phyloP scores from a whole-genome alignment of 2,329 filamentous ascomycete species.

The Dactylonectria macrodidyma region DNA sequence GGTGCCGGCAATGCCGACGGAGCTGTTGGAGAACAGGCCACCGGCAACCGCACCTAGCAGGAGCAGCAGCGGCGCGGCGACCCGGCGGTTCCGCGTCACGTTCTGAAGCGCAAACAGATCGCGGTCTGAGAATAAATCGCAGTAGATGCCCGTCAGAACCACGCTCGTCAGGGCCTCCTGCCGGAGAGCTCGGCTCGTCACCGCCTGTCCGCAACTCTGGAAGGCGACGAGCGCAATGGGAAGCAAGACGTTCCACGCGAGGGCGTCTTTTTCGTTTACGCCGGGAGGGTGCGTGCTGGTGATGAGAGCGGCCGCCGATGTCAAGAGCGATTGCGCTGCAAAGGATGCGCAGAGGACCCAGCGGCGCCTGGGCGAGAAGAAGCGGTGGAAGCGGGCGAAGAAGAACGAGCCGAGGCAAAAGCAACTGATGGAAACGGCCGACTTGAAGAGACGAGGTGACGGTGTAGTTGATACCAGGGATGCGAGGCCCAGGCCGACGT shows the following conservation, averaged over 20 bases:
- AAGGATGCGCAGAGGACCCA: conserved; percentile 77
- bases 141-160: conserved; percentile 86
- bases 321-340: conserved; percentile 64
- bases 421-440: conserved; percentile 75
- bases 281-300: conserved; percentile 62
- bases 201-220: conserved; percentile 84
- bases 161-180: conserved; percentile 82
- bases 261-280: conserved; percentile 54
- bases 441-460: conserved; percentile 63
- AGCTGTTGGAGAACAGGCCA: conserved; percentile 62
- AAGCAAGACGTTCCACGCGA: conserved; percentile 73
- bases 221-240: conserved; percentile 81
- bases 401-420: conserved; percentile 82
- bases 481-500: conserved; percentile 76
- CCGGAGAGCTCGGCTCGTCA: conserved; percentile 79
- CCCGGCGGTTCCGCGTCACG: conserved; percentile 64
- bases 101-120: conserved; percentile 62
- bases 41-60: conserved; percentile 65
- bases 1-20: conserved; percentile 65
- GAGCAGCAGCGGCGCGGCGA: conserved; percentile 64
- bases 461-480: conserved; percentile 54
- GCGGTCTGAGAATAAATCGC: conserved; percentile 80
- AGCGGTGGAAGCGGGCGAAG: conserved; percentile 79
- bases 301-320: conserved; percentile 67
- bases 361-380: conserved; percentile 69